phyloP scores from a whole-genome alignment of 2,329 filamentous ascomycete genomes.

The Aspergillus sp. region DNA sequence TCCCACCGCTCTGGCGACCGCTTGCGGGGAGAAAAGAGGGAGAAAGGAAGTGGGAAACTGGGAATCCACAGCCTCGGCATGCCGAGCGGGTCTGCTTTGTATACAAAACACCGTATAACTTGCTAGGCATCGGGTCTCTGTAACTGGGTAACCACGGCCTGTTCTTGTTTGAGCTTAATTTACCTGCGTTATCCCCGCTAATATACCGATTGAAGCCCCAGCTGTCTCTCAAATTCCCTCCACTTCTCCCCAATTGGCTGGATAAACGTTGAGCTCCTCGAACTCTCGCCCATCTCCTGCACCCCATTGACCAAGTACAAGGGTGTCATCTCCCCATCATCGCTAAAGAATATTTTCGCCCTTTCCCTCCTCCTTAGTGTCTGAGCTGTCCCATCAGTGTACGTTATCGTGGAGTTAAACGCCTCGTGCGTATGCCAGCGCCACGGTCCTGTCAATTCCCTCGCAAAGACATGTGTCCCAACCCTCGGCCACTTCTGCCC shows the following conservation, averaged over 20 bases:
- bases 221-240: constrained; percentile 9
- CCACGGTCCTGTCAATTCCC: constrained; percentile 30
- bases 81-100: background rate
- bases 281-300: constrained; percentile 38
- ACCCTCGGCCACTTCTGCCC: constrained; percentile 31
- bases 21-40: background rate
- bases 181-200: background rate
- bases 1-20: background rate
- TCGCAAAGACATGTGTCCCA: constrained; percentile 34
- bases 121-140: too few relatives aligned
- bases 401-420: constrained; percentile 28
- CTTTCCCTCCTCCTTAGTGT: constrained; percentile 48
- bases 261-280: constrained; percentile 41
- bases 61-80: background rate
- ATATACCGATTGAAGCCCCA: background rate
- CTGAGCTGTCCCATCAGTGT: constrained; percentile 42
- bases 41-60: background rate
- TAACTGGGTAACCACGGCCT: too few relatives aligned
- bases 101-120: too few relatives aligned
- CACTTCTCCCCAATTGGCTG: constrained; percentile 37
- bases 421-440: constrained; percentile 31
- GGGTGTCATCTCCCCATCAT: constrained; percentile 48
- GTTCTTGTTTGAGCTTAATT: background rate
- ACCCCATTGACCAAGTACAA: constrained; percentile 51
- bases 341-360: constrained; percentile 51